Percentiles rank a stretch among this genome's conserved stretches.
phyloP scores from a whole-genome alignment of 2,329 filamentous ascomycete genomes.

The Trematosphaeria pertusa region DNA sequence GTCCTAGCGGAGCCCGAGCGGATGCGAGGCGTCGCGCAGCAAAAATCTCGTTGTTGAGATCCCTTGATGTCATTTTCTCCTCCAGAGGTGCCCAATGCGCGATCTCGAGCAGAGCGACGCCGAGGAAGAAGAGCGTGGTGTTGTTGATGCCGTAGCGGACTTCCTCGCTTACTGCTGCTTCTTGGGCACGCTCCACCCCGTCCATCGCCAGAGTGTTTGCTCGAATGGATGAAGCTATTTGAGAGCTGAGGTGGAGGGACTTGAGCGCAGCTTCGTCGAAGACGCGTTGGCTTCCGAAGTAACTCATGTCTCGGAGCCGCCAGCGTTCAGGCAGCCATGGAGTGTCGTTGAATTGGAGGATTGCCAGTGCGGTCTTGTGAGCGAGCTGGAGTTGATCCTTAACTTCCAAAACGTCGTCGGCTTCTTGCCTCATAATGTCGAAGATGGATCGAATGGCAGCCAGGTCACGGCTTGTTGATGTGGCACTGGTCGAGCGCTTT shows the following conservation, averaged over 20 bases:
- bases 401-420: conserved; percentile 10
- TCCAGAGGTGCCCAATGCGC: conserved; percentile 31
- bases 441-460: conserved; percentile 8
- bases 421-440: conserved; percentile 21
- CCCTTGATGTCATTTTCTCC: conserved; percentile 19
- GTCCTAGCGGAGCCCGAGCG: conserved; percentile 19
- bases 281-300: conserved; percentile 12
- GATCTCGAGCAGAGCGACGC: conserved; percentile 34
- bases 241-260: conserved; percentile 27
- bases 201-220: too few species aligned
- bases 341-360: conserved; percentile 28
- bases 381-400: conserved; percentile 27
- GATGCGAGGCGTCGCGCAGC: conserved; percentile 29
- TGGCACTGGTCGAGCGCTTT: background rate
- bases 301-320: conserved; percentile 24
- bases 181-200: conserved; percentile 16
- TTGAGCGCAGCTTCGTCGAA: conserved; percentile 19
- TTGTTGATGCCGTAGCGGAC: conserved; percentile 32
- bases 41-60: conserved; percentile 23
- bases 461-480: background rate
- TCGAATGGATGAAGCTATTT: conserved; percentile 19
- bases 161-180: conserved; percentile 16
- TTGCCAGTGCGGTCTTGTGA: conserved; percentile 21
- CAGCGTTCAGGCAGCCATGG: conserved; percentile 29
- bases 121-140: conserved; percentile 29